Evolutionary conservation across 2,329 filamentous ascomycete species (phyloP).

Genomic region (Neofusicoccum ribis): DNA sequence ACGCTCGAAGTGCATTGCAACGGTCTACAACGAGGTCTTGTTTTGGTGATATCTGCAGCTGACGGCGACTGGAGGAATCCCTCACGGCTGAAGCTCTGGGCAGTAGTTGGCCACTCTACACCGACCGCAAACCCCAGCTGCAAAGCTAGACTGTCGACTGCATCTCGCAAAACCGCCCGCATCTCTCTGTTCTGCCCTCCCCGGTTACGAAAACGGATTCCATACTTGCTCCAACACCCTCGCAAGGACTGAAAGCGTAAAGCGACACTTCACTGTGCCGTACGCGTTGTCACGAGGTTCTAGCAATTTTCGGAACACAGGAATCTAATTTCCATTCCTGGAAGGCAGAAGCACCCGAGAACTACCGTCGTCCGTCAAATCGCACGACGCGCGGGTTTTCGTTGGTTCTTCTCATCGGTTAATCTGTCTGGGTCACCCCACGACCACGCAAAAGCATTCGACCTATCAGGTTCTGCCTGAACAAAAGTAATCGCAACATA

Average conservation of each 20-base stretch:
- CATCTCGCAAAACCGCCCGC: constrained; percentile 8
- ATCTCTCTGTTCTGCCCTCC: constrained; percentile 12
- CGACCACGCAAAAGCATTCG: constrained; percentile 26
- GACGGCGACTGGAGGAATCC: constrained; percentile 43
- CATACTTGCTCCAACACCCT: constrained; percentile 9
- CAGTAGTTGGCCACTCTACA: constrained; percentile 13
- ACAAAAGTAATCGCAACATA: constrained; percentile 21
- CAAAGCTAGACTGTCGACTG: constrained; percentile 18
- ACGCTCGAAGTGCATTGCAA: constrained; percentile 39
- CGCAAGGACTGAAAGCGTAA: constrained; percentile 20
- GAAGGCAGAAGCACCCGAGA: constrained; percentile 18
- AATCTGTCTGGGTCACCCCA: constrained; percentile 40
- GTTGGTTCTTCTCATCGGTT: constrained; percentile 43
- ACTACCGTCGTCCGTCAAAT: constrained; percentile 25
- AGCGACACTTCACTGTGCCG: neutral
- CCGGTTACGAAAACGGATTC: constrained; percentile 13
- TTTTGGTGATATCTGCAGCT: constrained; percentile 45
- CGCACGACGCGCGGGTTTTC: constrained; percentile 36
- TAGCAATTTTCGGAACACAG: constrained; percentile 12
- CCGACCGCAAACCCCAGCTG: constrained; percentile 2
- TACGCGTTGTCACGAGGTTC: constrained; percentile 15
- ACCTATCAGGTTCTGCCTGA: constrained; percentile 22
- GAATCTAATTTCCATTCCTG: constrained; percentile 1
- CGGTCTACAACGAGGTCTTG: constrained; percentile 39
- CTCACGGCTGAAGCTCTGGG: constrained; percentile 17